Evolutionary conservation across 306 rosid species (phyloP).

Genomic region (Gastrolobium villosum): DNA sequence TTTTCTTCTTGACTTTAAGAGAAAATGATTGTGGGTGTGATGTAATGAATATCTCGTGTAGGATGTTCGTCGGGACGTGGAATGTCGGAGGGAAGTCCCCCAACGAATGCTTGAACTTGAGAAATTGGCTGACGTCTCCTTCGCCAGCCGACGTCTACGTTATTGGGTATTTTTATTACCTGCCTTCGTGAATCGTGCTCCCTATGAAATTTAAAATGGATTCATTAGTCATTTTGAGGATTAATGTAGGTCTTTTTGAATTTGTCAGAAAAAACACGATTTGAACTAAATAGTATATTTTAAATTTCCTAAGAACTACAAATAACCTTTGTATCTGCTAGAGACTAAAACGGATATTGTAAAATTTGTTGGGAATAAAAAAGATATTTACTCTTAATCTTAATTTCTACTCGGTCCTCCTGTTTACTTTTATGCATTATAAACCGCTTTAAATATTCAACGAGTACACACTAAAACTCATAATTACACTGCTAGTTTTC

Average conservation of each 20-base stretch:
- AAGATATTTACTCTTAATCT: too few species aligned
- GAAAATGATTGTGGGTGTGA: conserved; percentile 6
- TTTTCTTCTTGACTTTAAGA: conserved; percentile 15
- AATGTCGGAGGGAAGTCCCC: conserved; percentile 98
- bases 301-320: too few species aligned
- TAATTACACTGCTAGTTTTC: conserved; percentile 24
- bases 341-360: too few species aligned
- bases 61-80: conserved; percentile 97
- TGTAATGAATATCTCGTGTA: conserved; percentile 35
- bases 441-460: background rate
- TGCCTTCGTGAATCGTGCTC: too few species aligned
- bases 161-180: conserved; percentile 65
- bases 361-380: too few species aligned
- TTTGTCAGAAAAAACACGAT: too few species aligned
- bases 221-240: too few species aligned
- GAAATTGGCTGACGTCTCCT: conserved; percentile 79
- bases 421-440: conserved; percentile 4
- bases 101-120: conserved; percentile 63
- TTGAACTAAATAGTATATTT: too few species aligned
- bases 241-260: too few species aligned
- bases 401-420: background rate
- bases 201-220: too few species aligned
- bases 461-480: background rate
- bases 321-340: too few species aligned
- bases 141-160: conserved; percentile 75